Percentiles rank a stretch among this genome's conserved stretches.
Conservation (phyloP, 2,329 filamentous ascomycete genomes). For the Cordyceps tenuipes region DNA sequence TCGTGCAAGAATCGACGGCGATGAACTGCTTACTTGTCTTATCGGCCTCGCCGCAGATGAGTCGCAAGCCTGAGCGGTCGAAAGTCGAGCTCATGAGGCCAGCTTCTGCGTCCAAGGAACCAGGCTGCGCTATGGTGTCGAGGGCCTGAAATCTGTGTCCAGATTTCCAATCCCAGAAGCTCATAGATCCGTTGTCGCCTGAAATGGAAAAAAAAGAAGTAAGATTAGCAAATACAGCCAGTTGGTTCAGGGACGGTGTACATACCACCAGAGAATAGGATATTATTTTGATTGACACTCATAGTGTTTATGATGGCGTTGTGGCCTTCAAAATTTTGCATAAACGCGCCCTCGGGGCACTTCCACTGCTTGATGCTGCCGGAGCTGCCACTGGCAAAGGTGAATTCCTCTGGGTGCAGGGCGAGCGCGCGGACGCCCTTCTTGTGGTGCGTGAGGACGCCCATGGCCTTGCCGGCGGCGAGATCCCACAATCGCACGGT, state of each 20-base stretch:
- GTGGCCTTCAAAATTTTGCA: slow-evolving; percentile 98
- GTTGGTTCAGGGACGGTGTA: background rate
- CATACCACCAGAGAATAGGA: slow-evolving; percentile 77
- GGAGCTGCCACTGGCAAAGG: slow-evolving; percentile 86
- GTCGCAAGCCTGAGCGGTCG: slow-evolving; percentile 75
- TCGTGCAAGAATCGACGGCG: background rate
- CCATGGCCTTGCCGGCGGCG: slow-evolving; percentile 92
- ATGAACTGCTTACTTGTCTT: slow-evolving; percentile 64
- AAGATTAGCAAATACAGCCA: background rate
- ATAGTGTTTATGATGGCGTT: slow-evolving; percentile 95
- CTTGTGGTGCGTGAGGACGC: slow-evolving; percentile 94
- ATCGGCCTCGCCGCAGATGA: slow-evolving; percentile 92
- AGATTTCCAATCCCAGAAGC: slow-evolving; percentile 98
- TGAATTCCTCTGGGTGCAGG: slow-evolving; percentile 86
- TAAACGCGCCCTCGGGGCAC: slow-evolving; percentile 93
- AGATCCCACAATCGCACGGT: slow-evolving; percentile 93
- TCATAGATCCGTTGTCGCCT: slow-evolving; percentile 88
- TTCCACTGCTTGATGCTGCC: slow-evolving; percentile 99
- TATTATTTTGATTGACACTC: slow-evolving; percentile 87
- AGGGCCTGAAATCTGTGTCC: slow-evolving; percentile 84
- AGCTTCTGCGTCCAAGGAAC: slow-evolving; percentile 85
- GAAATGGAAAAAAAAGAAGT: background rate
- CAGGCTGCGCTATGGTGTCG: slow-evolving; percentile 88
- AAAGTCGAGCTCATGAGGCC: slow-evolving; percentile 94
- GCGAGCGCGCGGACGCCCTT: slow-evolving; percentile 85